Base-by-base conservation (phyloP, 768 basidiomycete genomes). In the Lyophyllum semitale region DNA sequence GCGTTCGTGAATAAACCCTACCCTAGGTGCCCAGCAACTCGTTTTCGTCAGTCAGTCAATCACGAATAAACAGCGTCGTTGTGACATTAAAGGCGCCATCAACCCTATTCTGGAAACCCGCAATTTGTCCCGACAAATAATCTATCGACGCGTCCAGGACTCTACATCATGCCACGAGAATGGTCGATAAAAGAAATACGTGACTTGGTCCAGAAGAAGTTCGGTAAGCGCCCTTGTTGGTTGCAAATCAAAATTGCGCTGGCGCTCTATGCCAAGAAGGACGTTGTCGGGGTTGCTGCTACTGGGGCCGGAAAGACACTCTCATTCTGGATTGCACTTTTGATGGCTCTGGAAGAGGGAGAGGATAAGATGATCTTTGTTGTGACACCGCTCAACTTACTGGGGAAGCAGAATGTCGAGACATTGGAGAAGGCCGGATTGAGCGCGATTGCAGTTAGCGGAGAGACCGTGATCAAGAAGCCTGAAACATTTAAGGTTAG, bases 401-500 rank as follows among this genome's bases (percentile, higher is more conserved):
- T 40, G 13, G 38, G 38, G 18, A 15, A 40, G 18, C 38, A 40
- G 18, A 40, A 40, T 40, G 38, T 20, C 17, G 18, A 17, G 38
- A 20, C 17, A 15, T 20, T 40, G 18, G 38, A 15, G 18, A 17
- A 15, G 18, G 38, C 38, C 15, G 38, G 18, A 17, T 20, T 40
- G 38, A 40, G 18, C 0, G 62, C 58, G 2, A 61, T 67, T n/a
- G 23, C 58, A 0, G 51, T 73, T 1, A 55, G 52, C 15, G 41
- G 46, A 0, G 52, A 59, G 20, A 65, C 55, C 13, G 48, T 53
- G 4, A 60, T 27, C 4, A 22, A 30, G 30, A 30, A 30, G 30
- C 30, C 40, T 12, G 33, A 63, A 20, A 58, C 49, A 22, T 65
- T 62, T 40, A 56, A 62, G 57, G 68, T 67, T 18, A 43, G 37